Base-by-base conservation (phyloP, 2,329 filamentous ascomycete species). In the Claviceps maximensis region DNA sequence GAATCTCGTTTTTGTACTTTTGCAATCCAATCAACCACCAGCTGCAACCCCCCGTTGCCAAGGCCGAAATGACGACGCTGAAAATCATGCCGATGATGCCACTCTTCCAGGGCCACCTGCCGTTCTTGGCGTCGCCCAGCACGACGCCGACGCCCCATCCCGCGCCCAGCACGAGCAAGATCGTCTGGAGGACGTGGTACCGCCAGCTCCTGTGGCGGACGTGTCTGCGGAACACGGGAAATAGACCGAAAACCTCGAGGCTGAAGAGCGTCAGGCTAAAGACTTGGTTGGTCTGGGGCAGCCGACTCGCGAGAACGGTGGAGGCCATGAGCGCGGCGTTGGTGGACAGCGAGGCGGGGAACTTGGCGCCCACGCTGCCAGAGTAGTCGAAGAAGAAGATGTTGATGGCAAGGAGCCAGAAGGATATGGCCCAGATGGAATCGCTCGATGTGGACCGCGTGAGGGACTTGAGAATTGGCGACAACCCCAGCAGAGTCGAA, bases 1-100 rank as follows among this genome's bases (percentile, higher is more conserved):
- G 88, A 59, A 98, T 96, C 70, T 97, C 93, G 67, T 97, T 97
- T 75, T 98, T 98, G 71, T 97, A 98, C 71, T 95, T 91, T 70
- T 98, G 93, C 67, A 98, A 69, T 9, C 89, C 87, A 63, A 98
- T 97, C 57, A 98, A 71, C 90, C 93, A 97, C 91, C 90, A 97
- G 65, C 89, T 95, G 67, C 90, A 96, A 13, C 89, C 85, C 1
- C 91, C 93, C 82, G 96, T 95, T 2, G 83, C 83, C 52, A 95
- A 67, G 4, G 83, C 81, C 0, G 86, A 84, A 23, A 89, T 74
- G 10, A 91, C 62, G n/a, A 82, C 79, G 5, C 88, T 88, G 6
- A 95, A 73, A 1, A 91, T 67, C 58, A 88, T 83, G 13, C 93
- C 93, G 2, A 87, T 72, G 25, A 91, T 61, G 19, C 75, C 77